phyloP scores from a whole-genome alignment of 1,139 yeast species.

The Kluyveromyces marxianus region DNA sequence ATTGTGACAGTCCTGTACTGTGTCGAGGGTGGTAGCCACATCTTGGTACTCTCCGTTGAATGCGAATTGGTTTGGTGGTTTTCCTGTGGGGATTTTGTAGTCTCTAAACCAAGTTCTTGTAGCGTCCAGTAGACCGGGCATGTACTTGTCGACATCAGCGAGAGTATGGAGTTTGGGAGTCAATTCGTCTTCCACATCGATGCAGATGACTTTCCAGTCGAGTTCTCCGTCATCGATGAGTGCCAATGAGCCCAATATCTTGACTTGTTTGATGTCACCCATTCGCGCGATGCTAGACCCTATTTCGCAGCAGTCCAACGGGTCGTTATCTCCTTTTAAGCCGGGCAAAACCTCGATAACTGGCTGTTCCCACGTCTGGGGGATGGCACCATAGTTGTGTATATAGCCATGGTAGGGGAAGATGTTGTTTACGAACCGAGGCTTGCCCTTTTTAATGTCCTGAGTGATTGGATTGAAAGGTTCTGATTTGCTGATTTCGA shows the following conservation, averaged over 20 bases:
- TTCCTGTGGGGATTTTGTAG: slow-evolving; percentile 92
- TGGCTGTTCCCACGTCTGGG: slow-evolving; percentile 95
- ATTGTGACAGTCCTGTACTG: slow-evolving; percentile 66
- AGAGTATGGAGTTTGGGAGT: slow-evolving; percentile 69
- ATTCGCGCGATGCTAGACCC: slow-evolving; percentile 52
- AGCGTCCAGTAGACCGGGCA: slow-evolving; percentile 81
- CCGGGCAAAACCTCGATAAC: slow-evolving; percentile 37
- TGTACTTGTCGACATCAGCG: slow-evolving; percentile 69
- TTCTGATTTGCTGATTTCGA: slow-evolving; percentile 73
- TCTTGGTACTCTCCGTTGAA: slow-evolving; percentile 74
- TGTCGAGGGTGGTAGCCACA: slow-evolving; percentile 60
- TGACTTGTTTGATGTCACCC: slow-evolving; percentile 74
- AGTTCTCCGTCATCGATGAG: slow-evolving; percentile 95
- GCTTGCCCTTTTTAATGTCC: slow-evolving; percentile 86
- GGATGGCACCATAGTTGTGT: slow-evolving; percentile 96
- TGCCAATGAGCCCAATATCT: slow-evolving; percentile 88
- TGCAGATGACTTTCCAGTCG: slow-evolving; percentile 92
- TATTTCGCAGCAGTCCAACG: slow-evolving; percentile 92
- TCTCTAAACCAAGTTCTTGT: slow-evolving; percentile 92
- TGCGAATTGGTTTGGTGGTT: slow-evolving; percentile 80
- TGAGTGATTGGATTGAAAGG: slow-evolving; percentile 85
- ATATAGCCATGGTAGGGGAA: slow-evolving; percentile 97
- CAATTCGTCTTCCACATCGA: slow-evolving; percentile 74
- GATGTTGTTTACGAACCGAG: slow-evolving; percentile 80
- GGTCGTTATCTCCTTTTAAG: slow-evolving; percentile 88